Percentiles rank a stretch among this genome's conserved stretches.
phyloP scores from a whole-genome alignment of 2,329 filamentous ascomycete genomes.

The Mollisia scopiformis region DNA sequence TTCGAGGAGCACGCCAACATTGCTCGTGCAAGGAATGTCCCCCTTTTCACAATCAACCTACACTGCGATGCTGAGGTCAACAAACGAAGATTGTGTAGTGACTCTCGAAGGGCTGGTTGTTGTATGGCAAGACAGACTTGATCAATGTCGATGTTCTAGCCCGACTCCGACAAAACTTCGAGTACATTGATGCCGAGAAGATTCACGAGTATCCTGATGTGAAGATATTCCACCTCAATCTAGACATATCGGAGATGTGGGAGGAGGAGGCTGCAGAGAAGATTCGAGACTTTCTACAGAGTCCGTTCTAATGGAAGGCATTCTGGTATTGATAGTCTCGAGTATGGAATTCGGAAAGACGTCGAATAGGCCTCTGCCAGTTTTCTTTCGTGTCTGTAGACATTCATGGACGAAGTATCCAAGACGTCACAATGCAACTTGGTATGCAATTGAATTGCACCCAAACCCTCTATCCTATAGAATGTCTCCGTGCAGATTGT shows the following conservation, averaged over 20 bases:
- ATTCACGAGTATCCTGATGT: not conserved
- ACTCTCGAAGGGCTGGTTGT: not conserved
- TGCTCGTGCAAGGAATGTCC: not conserved
- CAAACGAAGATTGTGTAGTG: not conserved
- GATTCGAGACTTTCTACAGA: not conserved
- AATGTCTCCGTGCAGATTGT: too few species aligned
- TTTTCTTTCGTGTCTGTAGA: too few species aligned
- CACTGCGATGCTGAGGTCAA: not conserved
- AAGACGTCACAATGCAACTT: too few species aligned
- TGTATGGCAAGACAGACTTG: not conserved
- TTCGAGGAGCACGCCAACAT: not conserved
- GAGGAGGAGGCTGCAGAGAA: not conserved
- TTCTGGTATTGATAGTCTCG: too few species aligned
- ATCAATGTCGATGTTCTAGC: not conserved
- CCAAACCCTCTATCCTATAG: too few species aligned
- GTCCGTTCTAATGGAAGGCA: not conserved
- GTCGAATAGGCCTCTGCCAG: too few species aligned
- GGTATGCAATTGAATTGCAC: too few species aligned
- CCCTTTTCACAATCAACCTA: not conserved
- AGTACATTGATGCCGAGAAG: not conserved
- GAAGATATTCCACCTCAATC: not conserved
- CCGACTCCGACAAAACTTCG: not conserved
- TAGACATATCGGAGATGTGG: not conserved
- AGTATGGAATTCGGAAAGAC: too few species aligned
- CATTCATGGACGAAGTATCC: too few species aligned